phyloP scores from a whole-genome alignment of 2,329 filamentous ascomycete genomes.

The Thelonectria blattea region DNA sequence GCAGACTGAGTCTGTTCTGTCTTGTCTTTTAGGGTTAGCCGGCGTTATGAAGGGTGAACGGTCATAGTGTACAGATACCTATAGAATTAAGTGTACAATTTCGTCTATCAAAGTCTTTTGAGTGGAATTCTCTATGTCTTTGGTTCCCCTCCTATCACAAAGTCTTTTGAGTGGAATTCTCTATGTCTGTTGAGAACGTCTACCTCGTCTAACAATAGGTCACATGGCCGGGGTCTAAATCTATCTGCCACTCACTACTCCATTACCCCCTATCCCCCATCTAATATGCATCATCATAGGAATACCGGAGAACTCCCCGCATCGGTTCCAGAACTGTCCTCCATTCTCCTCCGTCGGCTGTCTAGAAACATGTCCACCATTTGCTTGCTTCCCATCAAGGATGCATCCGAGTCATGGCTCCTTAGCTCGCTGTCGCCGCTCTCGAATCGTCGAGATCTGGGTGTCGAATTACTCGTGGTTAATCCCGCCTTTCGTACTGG shows the following conservation, averaged over 20 bases:
- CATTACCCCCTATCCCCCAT: neutral
- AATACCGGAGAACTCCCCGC: constrained; percentile 43
- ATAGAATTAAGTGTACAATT: constrained; percentile 19
- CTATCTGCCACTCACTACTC: neutral
- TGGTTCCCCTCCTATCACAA: neutral
- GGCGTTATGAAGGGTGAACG: constrained; percentile 10
- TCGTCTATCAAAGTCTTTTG: neutral
- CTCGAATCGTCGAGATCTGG: constrained; percentile 13
- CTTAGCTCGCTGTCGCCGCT: constrained; percentile 11
- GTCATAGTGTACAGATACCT: constrained; percentile 15
- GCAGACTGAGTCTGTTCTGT: neutral
- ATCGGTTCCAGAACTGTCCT: constrained; percentile 35
- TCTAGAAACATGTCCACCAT: constrained; percentile 63
- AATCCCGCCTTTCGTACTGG: constrained; percentile 9
- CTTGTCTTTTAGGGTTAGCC: constrained; percentile 8
- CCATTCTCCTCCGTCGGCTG: constrained; percentile 52
- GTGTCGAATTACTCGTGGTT: constrained; percentile 14
- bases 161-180: neutral
- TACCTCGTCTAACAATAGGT: neutral
- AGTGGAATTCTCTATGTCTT: constrained; percentile 1
- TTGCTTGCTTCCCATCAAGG: constrained; percentile 52
- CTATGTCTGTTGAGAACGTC: constrained; percentile 6
- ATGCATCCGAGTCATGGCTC: constrained; percentile 37
- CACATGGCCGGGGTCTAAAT: neutral
- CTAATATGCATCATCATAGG: constrained; percentile 29